Evolutionary conservation across 2,329 filamentous ascomycete genomes (phyloP).

Genomic region (Neofusicoccum ribis): DNA sequence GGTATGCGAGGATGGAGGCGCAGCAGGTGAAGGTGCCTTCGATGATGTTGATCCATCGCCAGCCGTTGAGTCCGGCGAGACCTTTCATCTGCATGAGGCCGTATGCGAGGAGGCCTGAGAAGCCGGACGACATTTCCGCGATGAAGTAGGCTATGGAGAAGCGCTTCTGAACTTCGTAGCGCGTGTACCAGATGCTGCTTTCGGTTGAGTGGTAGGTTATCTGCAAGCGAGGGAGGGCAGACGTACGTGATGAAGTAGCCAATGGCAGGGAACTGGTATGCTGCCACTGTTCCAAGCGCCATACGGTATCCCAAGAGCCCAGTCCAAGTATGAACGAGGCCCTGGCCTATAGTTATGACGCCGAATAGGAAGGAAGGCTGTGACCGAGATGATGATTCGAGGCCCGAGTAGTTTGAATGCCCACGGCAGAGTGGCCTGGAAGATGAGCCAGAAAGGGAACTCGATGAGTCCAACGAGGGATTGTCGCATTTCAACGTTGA

Average conservation of each 20-base stretch:
- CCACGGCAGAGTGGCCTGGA: not conserved
- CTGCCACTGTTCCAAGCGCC: conserved; percentile 18
- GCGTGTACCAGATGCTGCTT: conserved; percentile 33
- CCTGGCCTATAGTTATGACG: not conserved
- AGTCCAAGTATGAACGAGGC: not conserved
- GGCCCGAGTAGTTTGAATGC: not conserved
- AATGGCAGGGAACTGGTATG: not conserved
- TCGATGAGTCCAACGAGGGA: conserved; percentile 14
- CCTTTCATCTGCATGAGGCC: conserved; percentile 37
- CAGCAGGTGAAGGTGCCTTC: no score
- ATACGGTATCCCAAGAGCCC: not conserved
- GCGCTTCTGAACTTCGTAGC: conserved; percentile 36
- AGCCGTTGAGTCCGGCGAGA: conserved; percentile 29
- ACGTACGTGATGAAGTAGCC: not conserved
- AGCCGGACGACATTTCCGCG: conserved; percentile 36
- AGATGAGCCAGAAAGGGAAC: not conserved
- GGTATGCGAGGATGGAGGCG: no score
- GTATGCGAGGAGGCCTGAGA: conserved; percentile 37
- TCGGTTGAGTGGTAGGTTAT: not conserved
- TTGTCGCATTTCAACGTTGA: conserved; percentile 24
- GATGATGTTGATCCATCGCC: conserved; percentile 24
- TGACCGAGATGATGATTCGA: not conserved
- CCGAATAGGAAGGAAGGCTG: not conserved
- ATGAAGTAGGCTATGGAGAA: conserved; percentile 39
- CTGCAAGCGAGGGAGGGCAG: not conserved